Conservation (phyloP, 164 flowering plant genomes). For the Litsea cubeba region DNA sequence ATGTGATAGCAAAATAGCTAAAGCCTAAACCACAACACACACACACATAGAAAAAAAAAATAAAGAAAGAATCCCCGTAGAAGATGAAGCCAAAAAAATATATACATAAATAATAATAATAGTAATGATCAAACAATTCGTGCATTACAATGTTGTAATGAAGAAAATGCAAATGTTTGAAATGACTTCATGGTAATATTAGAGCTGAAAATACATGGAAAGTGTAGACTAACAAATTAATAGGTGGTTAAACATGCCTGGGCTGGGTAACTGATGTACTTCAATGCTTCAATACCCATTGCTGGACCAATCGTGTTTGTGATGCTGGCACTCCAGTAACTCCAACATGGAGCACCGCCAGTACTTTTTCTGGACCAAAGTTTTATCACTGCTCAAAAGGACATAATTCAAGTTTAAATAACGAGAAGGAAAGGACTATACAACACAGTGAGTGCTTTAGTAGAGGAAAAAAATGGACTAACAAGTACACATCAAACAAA, state of each 20-base stretch:
- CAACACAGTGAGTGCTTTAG: neutral
- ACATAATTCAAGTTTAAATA: neutral
- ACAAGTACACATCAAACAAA: neutral
- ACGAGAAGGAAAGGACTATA: neutral
- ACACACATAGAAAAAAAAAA: neutral
- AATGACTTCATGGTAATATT: neutral
- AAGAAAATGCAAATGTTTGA: neutral
- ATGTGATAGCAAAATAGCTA: neutral
- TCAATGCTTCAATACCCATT: conserved; percentile 97
- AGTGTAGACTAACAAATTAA: neutral
- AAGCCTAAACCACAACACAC: neutral
- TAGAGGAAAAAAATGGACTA: neutral
- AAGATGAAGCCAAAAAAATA: too few species aligned
- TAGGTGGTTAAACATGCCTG: conserved; percentile 48
- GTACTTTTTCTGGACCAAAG: conserved; percentile 66
- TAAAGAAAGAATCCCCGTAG: neutral
- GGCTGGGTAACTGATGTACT: conserved; percentile 96
- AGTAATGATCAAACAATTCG: neutral
- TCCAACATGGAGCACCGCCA: conserved; percentile 97
- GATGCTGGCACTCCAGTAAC: conserved; percentile 95
- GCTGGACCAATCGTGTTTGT: conserved; percentile 98
- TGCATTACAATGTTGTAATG: neutral
- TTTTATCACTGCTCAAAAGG: conserved; percentile 55
- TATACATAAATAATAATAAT: too few species aligned
- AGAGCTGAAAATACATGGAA: neutral